Percentiles rank a stretch among this genome's conserved stretches.
Conservation (phyloP, 345 rosid genomes). For the Cochlearia excelsa region DNA sequence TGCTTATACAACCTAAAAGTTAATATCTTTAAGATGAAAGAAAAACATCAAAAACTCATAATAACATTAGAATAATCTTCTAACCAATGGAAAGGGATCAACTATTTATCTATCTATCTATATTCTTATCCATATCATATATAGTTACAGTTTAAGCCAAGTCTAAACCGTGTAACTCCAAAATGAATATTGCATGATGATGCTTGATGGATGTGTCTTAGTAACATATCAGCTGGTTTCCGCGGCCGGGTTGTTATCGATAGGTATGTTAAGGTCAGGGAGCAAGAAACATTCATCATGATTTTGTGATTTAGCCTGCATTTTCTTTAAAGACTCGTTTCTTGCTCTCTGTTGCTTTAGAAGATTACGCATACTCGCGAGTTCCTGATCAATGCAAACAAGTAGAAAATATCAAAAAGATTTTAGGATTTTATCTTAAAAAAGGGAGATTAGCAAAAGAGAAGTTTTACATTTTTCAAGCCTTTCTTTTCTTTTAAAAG, state of each 20-base stretch:
- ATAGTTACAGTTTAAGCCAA: too few species aligned
- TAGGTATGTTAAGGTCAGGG: slow-evolving; percentile 71
- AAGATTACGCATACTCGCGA: slow-evolving; percentile 36
- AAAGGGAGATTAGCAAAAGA: background rate
- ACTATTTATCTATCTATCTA: too few species aligned
- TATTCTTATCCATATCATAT: too few species aligned
- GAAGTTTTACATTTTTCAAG: slow-evolving; percentile 46
- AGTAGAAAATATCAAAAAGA: background rate
- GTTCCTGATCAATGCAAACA: slow-evolving; percentile 45
- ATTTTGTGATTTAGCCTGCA: slow-evolving; percentile 42
- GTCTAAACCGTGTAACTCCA: too few species aligned
- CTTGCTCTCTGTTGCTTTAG: slow-evolving; percentile 52
- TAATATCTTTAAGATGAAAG: too few species aligned
- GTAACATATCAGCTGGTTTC: slow-evolving; percentile 18
- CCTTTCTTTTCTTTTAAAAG: slow-evolving; percentile 53
- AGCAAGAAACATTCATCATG: slow-evolving; percentile 27
- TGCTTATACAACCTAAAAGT: too few species aligned
- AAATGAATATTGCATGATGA: background rate
- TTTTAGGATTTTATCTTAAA: too few species aligned
- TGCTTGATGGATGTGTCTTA: slow-evolving; percentile 10
- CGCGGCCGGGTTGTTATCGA: slow-evolving; percentile 35
- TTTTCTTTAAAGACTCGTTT: slow-evolving; percentile 61
- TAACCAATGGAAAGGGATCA: too few species aligned
- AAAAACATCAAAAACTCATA: too few species aligned
- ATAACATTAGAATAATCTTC: too few species aligned